These are phyloP conservation scores for Hypoxylon trugodes DNA, from an alignment of 495 filamentous ascomycete genomes.

Conservation along the genomic window DNA sequence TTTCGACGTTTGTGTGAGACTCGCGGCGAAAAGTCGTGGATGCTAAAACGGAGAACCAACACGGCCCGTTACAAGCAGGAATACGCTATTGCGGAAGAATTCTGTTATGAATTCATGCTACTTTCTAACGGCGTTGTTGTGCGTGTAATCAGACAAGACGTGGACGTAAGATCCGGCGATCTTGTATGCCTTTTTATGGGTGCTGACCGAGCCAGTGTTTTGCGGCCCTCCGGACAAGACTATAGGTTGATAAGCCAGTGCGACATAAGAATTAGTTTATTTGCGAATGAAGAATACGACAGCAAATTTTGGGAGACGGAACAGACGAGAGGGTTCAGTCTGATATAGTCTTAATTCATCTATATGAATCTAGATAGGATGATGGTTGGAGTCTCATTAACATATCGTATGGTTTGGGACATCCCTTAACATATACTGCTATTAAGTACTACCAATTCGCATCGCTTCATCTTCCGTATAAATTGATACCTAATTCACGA, in stretches of 20 bases:
- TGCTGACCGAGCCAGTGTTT: not conserved
- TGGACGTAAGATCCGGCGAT: not conserved
- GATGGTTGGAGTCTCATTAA: too few relatives aligned
- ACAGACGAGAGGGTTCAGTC: too few relatives aligned
- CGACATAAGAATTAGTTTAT: not conserved
- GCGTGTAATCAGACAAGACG: not conserved
- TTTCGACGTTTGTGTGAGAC: not conserved
- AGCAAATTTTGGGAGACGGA: not conserved
- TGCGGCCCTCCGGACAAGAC: not conserved
- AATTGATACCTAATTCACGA: too few relatives aligned
- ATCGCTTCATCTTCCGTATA: too few relatives aligned
- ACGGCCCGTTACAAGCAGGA: not conserved
- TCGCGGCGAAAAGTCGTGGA: not conserved
- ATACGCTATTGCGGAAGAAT: not conserved
- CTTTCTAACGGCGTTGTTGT: not conserved
- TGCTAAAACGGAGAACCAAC: not conserved
- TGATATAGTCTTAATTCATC: too few relatives aligned
- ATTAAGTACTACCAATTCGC: too few relatives aligned
- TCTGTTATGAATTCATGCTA: not conserved
- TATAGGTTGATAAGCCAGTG: slow-evolving; percentile 4
- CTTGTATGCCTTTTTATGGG: slow-evolving; percentile 2
- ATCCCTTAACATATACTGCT: too few relatives aligned
- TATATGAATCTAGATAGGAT: too few relatives aligned
- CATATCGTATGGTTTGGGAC: too few relatives aligned
- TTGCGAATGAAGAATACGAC: not conserved